Base-by-base conservation (phyloP, 2,329 filamentous ascomycete species). In the Huntiella moniliformis region DNA sequence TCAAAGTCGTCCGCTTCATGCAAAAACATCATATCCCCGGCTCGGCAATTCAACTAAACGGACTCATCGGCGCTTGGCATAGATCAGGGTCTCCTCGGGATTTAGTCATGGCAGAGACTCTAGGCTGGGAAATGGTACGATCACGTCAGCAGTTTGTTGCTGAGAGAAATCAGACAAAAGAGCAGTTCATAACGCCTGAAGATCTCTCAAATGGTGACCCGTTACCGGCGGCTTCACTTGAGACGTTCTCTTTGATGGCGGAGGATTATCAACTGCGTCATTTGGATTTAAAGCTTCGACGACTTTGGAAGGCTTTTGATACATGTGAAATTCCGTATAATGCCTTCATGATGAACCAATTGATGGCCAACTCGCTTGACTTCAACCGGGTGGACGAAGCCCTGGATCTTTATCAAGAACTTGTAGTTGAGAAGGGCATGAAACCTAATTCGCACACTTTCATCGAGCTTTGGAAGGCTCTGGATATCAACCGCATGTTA, bases 71-170 rank as follows among this genome's bases (percentile, higher is more conserved):
- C 6, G 82, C 80, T 1, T 86, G 82, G 71, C 66, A 91, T 44
- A 73, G 84, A 40, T 69, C 74, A 4, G 73, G 73, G 16, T 71
- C 63, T 5, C 63, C 64, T 1, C 61, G 63, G 16, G 64, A 76
- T 45, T 61, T 73, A 44, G 62, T 70, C 42, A 72, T 71, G 54
- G 83, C 80, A 2, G 80, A 86, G 54, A 60, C 66, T 34, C 65
- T 85, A 45, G 82, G 73, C 2, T 86, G 81, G 81, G 66, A 71
- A 46, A 88, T 91, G 83, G 77, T 91, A 50, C 67, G 75, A 43
- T 64, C 73, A 28, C 74, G 82, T 28, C 65, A 84, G 40, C 66
- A 74, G 31, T 73, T 77, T 54, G 72, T 83, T n/a, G 63, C 67
- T 52, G 57, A 62, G 38, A 65, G 68, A 54, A 56, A 61, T 37